phyloP scores from a whole-genome alignment of 2,329 filamentous ascomycete genomes.

The Trichoderma afroharzianum region DNA sequence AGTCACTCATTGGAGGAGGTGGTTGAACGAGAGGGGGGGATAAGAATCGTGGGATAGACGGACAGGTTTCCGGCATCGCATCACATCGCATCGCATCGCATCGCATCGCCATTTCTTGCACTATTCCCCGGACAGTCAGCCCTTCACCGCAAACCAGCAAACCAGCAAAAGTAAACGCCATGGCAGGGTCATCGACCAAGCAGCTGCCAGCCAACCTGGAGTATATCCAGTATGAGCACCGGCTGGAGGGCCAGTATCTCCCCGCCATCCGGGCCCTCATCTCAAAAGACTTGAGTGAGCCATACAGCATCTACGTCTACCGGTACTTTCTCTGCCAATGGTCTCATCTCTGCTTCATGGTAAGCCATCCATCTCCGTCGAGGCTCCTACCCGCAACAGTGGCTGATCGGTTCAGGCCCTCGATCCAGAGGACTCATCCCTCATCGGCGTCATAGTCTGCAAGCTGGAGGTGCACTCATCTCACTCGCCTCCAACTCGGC shows the following conservation, averaged over 20 bases:
- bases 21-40: not conserved
- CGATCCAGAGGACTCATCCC: slow-evolving; percentile 55
- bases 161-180: slow-evolving; percentile 19
- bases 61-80: not conserved
- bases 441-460: slow-evolving; percentile 89
- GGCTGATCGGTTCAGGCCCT: slow-evolving; percentile 45
- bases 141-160: not conserved
- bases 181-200: slow-evolving; percentile 33
- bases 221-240: slow-evolving; percentile 61
- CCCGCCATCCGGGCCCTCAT: slow-evolving; percentile 88
- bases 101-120: not conserved
- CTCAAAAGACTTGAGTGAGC: slow-evolving; percentile 93
- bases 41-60: not conserved
- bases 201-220: slow-evolving; percentile 46
- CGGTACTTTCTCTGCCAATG: slow-evolving; percentile 97
- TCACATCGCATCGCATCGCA: not conserved
- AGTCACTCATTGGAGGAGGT: slow-evolving; percentile 2
- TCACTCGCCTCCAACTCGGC: slow-evolving; percentile 67
- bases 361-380: slow-evolving; percentile 32
- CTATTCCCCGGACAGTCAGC: not conserved
- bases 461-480: slow-evolving; percentile 89
- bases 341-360: slow-evolving; percentile 96
- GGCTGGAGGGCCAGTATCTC: slow-evolving; percentile 62
- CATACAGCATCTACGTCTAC: slow-evolving; percentile 99
- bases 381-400: not conserved